Evolutionary conservation across 2,329 filamentous ascomycete species (phyloP).

Genomic region (Zymoseptoria pseudotritici): DNA sequence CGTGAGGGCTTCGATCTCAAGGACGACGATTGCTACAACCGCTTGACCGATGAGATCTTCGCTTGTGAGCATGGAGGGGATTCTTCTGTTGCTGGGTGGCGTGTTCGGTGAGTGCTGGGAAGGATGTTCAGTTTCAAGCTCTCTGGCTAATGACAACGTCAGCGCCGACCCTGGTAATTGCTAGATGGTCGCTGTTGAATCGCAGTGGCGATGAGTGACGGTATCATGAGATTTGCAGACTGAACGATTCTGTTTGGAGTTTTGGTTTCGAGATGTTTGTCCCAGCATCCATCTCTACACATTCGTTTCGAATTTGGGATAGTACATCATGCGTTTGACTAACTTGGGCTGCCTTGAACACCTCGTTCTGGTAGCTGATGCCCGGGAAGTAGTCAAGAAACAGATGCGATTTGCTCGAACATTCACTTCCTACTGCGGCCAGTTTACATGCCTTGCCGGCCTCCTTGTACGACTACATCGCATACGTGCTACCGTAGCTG

Average conservation of each 20-base stretch:
- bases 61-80: not conserved
- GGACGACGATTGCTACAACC: constrained; percentile 12
- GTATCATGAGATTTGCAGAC: no score
- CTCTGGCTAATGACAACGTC: not conserved
- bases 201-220: no score
- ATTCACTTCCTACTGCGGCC: no score
- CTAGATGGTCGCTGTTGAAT: no score
- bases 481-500: no score
- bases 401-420: no score
- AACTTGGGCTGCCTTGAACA: no score
- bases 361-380: no score
- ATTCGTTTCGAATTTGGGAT: not conserved
- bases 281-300: not conserved
- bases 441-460: no score
- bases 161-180: not conserved
- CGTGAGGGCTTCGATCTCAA: constrained; percentile 7
- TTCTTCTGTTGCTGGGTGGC: not conserved
- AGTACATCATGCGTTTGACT: not conserved
- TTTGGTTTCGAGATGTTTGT: not conserved
- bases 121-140: no score
- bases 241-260: not conserved
- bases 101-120: not conserved
- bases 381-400: no score
- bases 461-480: no score
- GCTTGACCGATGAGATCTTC: constrained; percentile 8